Evolutionary conservation across 2,329 filamentous ascomycete species (phyloP).

Genomic region (Xylariaceae sp.): DNA sequence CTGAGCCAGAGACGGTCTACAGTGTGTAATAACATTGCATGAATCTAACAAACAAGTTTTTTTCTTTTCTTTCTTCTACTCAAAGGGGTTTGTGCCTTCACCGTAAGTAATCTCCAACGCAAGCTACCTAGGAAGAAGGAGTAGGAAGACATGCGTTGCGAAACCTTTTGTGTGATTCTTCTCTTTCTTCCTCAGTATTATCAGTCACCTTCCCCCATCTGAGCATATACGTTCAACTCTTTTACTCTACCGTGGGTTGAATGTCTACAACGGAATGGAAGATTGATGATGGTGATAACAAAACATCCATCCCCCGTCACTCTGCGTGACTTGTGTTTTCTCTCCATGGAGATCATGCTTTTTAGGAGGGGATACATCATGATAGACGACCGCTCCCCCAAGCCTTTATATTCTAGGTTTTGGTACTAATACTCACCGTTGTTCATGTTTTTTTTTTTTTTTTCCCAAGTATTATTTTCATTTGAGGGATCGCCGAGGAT

Average conservation of each 20-base stretch:
- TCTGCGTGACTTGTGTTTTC: slow-evolving; percentile 55
- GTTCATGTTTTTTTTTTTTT: too few relatives aligned
- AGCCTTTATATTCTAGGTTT: too few relatives aligned
- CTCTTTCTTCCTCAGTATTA: slow-evolving; percentile 9
- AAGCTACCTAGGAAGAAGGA: too few relatives aligned
- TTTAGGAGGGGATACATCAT: slow-evolving; percentile 49
- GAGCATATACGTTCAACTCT: slow-evolving; percentile 57
- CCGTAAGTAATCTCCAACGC: not conserved
- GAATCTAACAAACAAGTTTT: not conserved
- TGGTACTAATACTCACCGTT: too few relatives aligned
- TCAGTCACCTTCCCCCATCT: slow-evolving; percentile 50
- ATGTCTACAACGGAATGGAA: slow-evolving; percentile 59
- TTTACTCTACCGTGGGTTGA: slow-evolving; percentile 53
- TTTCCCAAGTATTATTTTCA: too few relatives aligned
- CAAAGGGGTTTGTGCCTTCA: not conserved
- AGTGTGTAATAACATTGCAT: not conserved
- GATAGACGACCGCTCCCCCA: not conserved
- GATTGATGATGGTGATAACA: too few relatives aligned
- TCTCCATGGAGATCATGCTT: slow-evolving; percentile 50
- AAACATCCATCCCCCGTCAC: slow-evolving; percentile 51
- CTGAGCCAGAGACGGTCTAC: not conserved
- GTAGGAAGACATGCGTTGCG: too few relatives aligned
- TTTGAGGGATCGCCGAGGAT: too few relatives aligned
- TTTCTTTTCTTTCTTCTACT: too few relatives aligned
- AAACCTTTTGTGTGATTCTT: too few relatives aligned